A percentile compares a stretch with the other conserved stretches of the same genome.
Conservation (phyloP, 169 alveolate species). For the Eimeria acervulina region DNA sequence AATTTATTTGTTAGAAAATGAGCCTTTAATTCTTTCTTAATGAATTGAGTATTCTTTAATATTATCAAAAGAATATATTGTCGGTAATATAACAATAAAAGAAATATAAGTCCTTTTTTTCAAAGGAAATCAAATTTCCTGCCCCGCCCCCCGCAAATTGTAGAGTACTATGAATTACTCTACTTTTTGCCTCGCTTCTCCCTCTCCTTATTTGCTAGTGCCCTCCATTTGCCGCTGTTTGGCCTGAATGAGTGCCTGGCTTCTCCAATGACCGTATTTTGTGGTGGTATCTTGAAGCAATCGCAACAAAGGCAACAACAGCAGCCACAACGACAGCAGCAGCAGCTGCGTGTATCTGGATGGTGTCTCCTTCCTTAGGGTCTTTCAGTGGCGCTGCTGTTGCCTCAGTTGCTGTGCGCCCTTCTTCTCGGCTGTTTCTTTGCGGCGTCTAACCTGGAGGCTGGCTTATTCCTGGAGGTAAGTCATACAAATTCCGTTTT, state of each 20-base stretch:
- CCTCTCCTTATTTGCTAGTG: background rate
- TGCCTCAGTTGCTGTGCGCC: conserved; percentile 55
- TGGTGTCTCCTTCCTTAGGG: background rate
- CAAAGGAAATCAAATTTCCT: background rate
- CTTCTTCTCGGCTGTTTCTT: conserved; percentile 59
- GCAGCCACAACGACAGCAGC: background rate
- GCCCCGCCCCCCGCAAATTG: background rate
- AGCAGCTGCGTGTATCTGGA: background rate
- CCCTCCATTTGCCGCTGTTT: background rate
- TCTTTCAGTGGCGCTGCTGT: conserved; percentile 49
- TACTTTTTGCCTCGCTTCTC: background rate
- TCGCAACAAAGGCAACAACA: background rate
- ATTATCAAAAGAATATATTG: background rate
- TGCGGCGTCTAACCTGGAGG: conserved; percentile 48
- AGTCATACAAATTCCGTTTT: background rate
- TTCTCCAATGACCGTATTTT: background rate
- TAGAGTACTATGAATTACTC: conserved; percentile 9
- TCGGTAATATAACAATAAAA: background rate
- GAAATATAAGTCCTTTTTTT: conserved; percentile 71
- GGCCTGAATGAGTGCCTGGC: background rate
- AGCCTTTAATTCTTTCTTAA: conserved; percentile 31
- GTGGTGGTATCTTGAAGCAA: background rate
- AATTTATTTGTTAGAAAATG: conserved; percentile 64
- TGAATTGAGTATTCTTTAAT: conserved; percentile 21
- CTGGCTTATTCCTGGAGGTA: conserved; percentile 28